Base-by-base conservation (phyloP, 768 basidiomycete genomes). In the Tephrocybe rancida region DNA sequence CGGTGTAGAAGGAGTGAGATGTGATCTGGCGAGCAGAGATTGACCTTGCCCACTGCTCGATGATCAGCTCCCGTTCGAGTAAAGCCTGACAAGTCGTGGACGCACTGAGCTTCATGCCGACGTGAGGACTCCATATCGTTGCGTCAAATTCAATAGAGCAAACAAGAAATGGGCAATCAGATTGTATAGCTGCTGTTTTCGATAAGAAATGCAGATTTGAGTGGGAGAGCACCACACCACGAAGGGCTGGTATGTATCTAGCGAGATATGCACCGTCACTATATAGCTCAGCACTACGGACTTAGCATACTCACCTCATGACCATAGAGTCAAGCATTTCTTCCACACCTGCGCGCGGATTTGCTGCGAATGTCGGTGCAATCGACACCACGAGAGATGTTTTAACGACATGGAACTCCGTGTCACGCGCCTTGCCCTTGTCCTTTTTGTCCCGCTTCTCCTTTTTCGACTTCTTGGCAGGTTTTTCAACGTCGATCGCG, bases 271-370 rank as follows among this genome's bases (percentile, higher is more conserved):
- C 45, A 14, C 41, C 52, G 27, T 26, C 22, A 14, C 44, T 27
- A 43, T 30, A 44, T 21, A 44, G 18, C 16, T 24, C 22, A 47
- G 3, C 3, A 41, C 18, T 27, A 8, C 29, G 19, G 19, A 44
- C 16, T 48, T 5, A 42, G 22, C 27, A 24, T 27, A 71, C 82
- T 61, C 64, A 95, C 95, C 91, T 85, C 95, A 98, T 96, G 13
- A 96, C 73, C 89, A 97, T 89, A 7, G 90, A 91, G 69, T 98
- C 94, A 16, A 98, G 74, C 83, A 95, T 86, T 71, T 98, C 93
- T 64, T 88, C 84, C 16, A 84, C 90, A 6, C 95, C 95, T 35
- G 70, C 74, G 9, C 80, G 74, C n/a, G 87, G 81, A 69, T 89
- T 82, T 38, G 73, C 78, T 14, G 90, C 82, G 67, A 93, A 96